These are phyloP conservation scores for Vachellia pachyceras DNA, from an alignment of 306 rosid genomes.

Conservation along the genomic window DNA sequence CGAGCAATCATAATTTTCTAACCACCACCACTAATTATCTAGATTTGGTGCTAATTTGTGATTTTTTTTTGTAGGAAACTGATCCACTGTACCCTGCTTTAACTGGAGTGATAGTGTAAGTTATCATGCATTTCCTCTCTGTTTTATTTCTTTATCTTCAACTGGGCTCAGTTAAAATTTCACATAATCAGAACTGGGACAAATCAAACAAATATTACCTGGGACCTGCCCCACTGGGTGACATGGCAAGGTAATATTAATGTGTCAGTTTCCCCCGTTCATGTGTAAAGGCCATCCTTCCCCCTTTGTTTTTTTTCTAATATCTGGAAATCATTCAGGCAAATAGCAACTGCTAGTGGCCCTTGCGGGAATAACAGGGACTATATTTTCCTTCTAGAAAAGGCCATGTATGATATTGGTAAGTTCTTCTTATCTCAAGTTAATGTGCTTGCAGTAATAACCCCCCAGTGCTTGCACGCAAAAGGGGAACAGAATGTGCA, in stretches of 20 bases:
- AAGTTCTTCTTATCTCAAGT: constrained; percentile 33
- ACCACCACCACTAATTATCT: neutral
- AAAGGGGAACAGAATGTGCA: neutral
- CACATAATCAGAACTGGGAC: constrained; percentile 32
- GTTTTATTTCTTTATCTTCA: constrained; percentile 13
- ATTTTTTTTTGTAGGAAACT: constrained; percentile 56
- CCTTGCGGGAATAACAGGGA: constrained; percentile 97
- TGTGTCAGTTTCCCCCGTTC: neutral
- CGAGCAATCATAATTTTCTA: neutral
- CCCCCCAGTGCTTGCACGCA: neutral
- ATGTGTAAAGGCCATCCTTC: neutral
- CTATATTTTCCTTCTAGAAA: constrained; percentile 80
- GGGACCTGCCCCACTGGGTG: constrained; percentile 92
- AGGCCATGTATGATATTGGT: constrained; percentile 89
- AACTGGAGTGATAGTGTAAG: constrained; percentile 86
- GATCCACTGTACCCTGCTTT: constrained; percentile 59
- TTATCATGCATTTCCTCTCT: constrained; percentile 16
- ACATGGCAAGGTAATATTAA: constrained; percentile 79
- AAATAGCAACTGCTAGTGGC: constrained; percentile 94
- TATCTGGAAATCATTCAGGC: constrained; percentile 54
- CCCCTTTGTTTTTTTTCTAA: neutral
- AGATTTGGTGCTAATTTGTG: constrained; percentile 2
- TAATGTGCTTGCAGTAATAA: neutral
- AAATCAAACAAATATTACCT: constrained; percentile 87
- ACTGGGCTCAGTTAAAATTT: neutral